Conservation (phyloP, 371 early-diverging fungal species). For the Rhizopus stolonifer region DNA sequence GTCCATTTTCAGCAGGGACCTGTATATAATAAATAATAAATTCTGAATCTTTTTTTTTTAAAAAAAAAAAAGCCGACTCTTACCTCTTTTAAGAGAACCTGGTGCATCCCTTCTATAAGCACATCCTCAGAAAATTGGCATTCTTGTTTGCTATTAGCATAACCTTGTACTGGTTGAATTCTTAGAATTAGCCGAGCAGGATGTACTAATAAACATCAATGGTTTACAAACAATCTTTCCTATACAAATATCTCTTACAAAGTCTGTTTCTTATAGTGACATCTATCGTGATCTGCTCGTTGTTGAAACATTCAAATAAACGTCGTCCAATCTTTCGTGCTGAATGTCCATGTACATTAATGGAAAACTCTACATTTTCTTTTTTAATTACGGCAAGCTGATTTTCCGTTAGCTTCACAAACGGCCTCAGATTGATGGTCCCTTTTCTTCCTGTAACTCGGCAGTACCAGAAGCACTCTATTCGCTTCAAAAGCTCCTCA, state of each 20-base stretch:
- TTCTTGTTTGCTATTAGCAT: constrained; percentile 59
- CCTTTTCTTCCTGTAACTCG: constrained; percentile 48
- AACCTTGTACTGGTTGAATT: constrained; percentile 65
- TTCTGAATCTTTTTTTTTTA: background rate
- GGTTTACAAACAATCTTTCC: background rate
- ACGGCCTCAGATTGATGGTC: constrained; percentile 50
- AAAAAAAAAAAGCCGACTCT: background rate
- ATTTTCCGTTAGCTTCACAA: constrained; percentile 46
- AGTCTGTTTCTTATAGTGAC: constrained; percentile 53
- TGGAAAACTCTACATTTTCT: constrained; percentile 57
- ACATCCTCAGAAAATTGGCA: constrained; percentile 57
- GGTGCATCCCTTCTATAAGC: constrained; percentile 59
- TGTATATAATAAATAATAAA: background rate
- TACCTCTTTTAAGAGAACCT: constrained; percentile 61
- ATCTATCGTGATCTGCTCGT: constrained; percentile 52
- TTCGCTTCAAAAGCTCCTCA: constrained; percentile 60
- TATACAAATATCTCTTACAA: constrained; percentile 20
- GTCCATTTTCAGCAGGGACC: constrained; percentile 26
- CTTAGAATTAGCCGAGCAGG: constrained; percentile 58
- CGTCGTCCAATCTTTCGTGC: constrained; percentile 29
- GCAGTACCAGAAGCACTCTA: constrained; percentile 54
- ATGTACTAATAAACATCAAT: constrained; percentile 25
- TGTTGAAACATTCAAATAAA: constrained; percentile 49
- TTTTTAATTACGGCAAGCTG: constrained; percentile 58
- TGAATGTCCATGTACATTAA: constrained; percentile 31